These are phyloP conservation scores for Potentilla sterilis DNA, from an alignment of 306 rosid species.

Conservation along the genomic window DNA sequence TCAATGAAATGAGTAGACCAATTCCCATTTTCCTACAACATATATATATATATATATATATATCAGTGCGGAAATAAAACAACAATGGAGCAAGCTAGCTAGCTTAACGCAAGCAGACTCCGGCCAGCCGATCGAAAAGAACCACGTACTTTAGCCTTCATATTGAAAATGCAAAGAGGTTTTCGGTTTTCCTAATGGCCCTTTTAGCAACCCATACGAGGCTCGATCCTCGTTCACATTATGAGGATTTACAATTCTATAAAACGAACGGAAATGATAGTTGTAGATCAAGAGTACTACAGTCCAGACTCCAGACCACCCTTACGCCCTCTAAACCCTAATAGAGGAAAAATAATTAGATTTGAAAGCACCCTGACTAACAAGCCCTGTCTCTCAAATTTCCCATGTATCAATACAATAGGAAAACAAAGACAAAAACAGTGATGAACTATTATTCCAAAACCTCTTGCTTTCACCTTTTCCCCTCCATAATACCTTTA, in stretches of 20 bases:
- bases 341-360: not conserved
- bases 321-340: not conserved
- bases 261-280: not conserved
- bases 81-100: not conserved
- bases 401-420: not conserved
- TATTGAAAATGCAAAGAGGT: not conserved
- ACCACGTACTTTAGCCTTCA: not conserved
- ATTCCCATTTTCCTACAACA: no score
- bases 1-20: no score
- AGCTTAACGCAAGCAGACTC: not conserved
- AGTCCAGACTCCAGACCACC: not conserved
- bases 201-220: not conserved
- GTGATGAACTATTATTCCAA: not conserved
- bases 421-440: not conserved
- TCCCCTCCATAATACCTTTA: not conserved
- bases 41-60: no score
- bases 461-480: conserved; percentile 1
- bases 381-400: not conserved
- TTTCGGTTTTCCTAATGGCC: not conserved
- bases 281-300: not conserved
- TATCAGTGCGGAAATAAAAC: not conserved
- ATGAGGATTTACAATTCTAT: not conserved
- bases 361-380: not conserved
- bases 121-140: not conserved
- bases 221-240: not conserved